Percentiles rank a stretch among this genome's conserved stretches.
Conservation (phyloP, 2,329 filamentous ascomycete genomes). For the Arachnopeziza araneosa region DNA sequence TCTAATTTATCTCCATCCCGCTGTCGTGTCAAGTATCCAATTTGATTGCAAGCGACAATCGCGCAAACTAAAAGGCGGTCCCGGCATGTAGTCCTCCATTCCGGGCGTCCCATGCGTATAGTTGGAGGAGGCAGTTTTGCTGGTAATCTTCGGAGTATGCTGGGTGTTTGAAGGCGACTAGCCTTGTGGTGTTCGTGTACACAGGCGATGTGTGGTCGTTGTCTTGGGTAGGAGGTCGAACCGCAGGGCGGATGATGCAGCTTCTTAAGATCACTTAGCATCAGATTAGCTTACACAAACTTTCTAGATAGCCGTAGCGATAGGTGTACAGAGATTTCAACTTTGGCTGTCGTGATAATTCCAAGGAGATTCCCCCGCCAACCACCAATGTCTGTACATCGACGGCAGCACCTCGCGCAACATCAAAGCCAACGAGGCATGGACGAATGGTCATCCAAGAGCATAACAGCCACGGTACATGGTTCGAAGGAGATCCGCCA, state of each 20-base stretch:
- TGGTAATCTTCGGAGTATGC: slow-evolving; percentile 1
- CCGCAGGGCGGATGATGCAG: background rate
- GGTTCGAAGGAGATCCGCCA: no score
- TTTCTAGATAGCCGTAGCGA: no score
- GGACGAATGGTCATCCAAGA: no score
- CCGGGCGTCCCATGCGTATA: background rate
- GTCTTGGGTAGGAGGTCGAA: background rate
- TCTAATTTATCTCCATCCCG: background rate
- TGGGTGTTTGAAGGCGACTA: slow-evolving; percentile 1
- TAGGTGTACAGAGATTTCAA: no score
- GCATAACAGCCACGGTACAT: no score
- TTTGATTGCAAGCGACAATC: slow-evolving; percentile 1
- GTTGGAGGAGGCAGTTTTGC: background rate
- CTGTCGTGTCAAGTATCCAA: background rate
- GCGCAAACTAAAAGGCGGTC: background rate
- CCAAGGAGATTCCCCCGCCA: no score
- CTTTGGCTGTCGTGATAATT: no score
- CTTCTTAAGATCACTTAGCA: background rate
- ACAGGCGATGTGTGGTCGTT: background rate
- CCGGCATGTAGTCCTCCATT: background rate
- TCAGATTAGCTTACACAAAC: background rate
- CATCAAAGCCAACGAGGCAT: no score
- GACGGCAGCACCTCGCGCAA: no score
- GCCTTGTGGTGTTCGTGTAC: background rate
- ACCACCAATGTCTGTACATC: no score